Base-by-base conservation (phyloP, 176 grass and related monocot species). In the Guadua angustifolia region DNA sequence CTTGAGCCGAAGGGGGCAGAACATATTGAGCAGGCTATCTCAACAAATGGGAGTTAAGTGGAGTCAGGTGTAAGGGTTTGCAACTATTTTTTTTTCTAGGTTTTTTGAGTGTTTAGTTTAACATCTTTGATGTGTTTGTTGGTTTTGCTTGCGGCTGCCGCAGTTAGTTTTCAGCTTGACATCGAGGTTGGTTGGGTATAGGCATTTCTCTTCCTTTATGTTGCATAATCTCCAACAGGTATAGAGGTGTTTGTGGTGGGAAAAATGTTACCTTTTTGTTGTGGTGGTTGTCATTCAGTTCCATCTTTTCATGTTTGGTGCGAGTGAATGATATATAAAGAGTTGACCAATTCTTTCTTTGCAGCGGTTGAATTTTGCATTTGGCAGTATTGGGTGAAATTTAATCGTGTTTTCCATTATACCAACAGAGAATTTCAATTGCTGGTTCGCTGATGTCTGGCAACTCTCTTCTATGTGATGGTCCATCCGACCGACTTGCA, bases 321-420 rank as follows among this genome's bases (percentile, higher is more conserved):
- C 22, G 53, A 57, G 74, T 77, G 74, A 77, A 59, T 60, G 74
- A 60, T 25, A 43, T 42, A 38, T 9, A 42, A 76, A n/a, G 73
- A 39, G 9, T 4, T 33, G 6, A 58, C 35, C 51, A 38, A 75
- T 56, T 56, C 50, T 13, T 55, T 55, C 22, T 67, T 67, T 21
- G 62, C 72, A 76, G 35, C 17, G 35, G 22, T 16, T 64, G 43
- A 25, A 49, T 50, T 74, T 67, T 76, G 44, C 61, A 57, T 67
- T 84, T 63, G 58, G 61, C 22, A 66, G 36, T 56, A 64, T 84
- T 84, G 72, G 60, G 47, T 84, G 82, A 84, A 76, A 84, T 84
- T 72, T 76, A 67, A 76, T 56, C 21, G 9, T 9, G 15, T 67
- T 33, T 55, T 67, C 6, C 21, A 62, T 67, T 39, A 25, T 75